These are phyloP conservation scores for Lentinula sp. DNA, from an alignment of 768 basidiomycete species.

Conservation along the genomic window DNA sequence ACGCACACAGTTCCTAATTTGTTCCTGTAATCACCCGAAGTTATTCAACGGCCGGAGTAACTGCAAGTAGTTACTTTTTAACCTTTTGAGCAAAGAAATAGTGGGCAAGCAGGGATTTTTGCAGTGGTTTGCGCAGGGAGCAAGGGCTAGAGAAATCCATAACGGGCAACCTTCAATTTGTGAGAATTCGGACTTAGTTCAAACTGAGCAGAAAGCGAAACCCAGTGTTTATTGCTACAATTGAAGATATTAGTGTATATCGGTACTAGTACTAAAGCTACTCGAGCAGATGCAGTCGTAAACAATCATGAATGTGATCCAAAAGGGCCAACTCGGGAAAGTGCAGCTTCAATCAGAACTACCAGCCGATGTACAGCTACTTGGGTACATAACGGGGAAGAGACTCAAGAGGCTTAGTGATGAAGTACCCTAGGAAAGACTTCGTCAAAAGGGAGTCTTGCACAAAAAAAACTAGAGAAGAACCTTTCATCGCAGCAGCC, in stretches of 20 bases:
- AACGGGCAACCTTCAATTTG: not conserved
- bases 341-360: not conserved
- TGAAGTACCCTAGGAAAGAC: constrained; percentile 38
- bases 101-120: not conserved
- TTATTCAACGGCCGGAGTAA: not conserved
- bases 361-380: constrained; percentile 7
- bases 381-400: constrained; percentile 44
- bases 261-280: not conserved
- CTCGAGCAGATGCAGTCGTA: not conserved
- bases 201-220: not conserved
- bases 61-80: not conserved
- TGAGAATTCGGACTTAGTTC: not conserved
- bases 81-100: not conserved
- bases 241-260: not conserved
- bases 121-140: not conserved
- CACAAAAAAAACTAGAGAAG: constrained; percentile 15
- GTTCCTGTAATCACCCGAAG: not conserved
- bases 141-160: not conserved
- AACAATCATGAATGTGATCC: not conserved
- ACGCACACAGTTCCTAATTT: not conserved
- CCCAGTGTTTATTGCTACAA: not conserved
- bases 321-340: not conserved
- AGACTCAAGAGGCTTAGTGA: constrained; percentile 53
- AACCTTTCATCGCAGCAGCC: constrained; percentile 61
- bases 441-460: constrained; percentile 1